Base-by-base conservation (phyloP, 306 rosid species). In the Rosa persica region DNA sequence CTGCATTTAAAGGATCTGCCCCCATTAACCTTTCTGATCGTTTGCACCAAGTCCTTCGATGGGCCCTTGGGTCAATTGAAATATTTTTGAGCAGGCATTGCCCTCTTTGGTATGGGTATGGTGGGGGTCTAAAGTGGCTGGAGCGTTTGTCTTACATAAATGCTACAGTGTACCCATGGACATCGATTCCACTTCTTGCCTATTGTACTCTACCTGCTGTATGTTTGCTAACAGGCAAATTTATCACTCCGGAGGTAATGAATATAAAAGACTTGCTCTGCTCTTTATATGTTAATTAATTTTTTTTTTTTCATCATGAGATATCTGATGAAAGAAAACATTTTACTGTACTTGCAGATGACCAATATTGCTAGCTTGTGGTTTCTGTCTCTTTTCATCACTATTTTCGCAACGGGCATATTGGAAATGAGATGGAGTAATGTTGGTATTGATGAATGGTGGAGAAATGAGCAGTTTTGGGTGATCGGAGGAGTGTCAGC, bases 381-480 rank as follows among this genome's bases (percentile, higher is more conserved):
- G 93, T 90, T 90, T 74, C 51, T 90, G 30, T 80, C 95, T 12
- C 92, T 92, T 15, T 92, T 92, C 84, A 62, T 87, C n/a, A 86
- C 86, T 80, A 89, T 89, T 22, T 86, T 89, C 62, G 71, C 85
- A 10, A 92, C 95, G 12, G 81, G 86, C 74, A 67, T 87, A 39
- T 78, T 92, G 62, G 97, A 92, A 83, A 90, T 88, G 93, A 87
- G 86, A 75, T 90, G 97, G 95, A 86, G 95, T 80, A 90, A 92
- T 72, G 90, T 88, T 12, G 80, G 89, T 11, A 70, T 92, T 30
- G 87, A 81, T 47, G 95, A 90, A 47, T 92, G 93, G 97, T 90
- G 93, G 97, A 90, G 95, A 87, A 92, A 92, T 39, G 89, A 90
- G 76, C 97, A 90, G 55, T 88, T 87, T 81, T 92, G 95, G 97